Percentiles rank a stretch among this genome's conserved stretches.
phyloP scores from a whole-genome alignment of 371 early-diverging fungal genomes.

The Amoeboaphelidium protococcarum region DNA sequence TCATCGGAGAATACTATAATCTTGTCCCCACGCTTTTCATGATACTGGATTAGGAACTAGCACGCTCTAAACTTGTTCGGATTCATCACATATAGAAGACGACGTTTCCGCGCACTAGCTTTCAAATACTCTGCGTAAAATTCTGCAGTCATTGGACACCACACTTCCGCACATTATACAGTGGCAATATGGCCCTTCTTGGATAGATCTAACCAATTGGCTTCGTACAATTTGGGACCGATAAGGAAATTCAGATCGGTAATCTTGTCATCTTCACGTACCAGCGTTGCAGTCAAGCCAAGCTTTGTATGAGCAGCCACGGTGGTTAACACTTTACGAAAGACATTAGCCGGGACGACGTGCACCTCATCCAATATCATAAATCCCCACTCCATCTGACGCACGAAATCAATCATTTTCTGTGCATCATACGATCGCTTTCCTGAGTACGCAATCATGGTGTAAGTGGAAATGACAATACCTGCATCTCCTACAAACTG shows the following conservation, averaged over 20 bases:
- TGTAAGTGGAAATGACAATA: slow-evolving; percentile 90
- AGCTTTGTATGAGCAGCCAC: slow-evolving; percentile 94
- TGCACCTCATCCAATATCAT: slow-evolving; percentile 97
- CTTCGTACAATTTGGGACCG: slow-evolving; percentile 99
- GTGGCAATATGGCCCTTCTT: slow-evolving; percentile 94
- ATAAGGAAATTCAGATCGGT: slow-evolving; percentile 96
- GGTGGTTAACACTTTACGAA: slow-evolving; percentile 80
- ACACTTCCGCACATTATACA: slow-evolving; percentile 97
- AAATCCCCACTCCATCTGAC: slow-evolving; percentile 91
- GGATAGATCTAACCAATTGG: slow-evolving; percentile 98
- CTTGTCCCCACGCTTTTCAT: slow-evolving; percentile 92
- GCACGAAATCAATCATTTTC: slow-evolving; percentile 88
- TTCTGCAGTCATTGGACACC: slow-evolving; percentile 97
- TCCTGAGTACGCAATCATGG: slow-evolving; percentile 89
- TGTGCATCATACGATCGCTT: slow-evolving; percentile 87
- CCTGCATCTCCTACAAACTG: slow-evolving; percentile 58
- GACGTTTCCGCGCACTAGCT: slow-evolving; percentile 31
- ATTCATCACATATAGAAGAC: slow-evolving; percentile 88
- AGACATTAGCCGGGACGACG: slow-evolving; percentile 98
- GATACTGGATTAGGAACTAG: slow-evolving; percentile 86
- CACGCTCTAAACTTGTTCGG: slow-evolving; percentile 95
- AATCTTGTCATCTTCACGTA: slow-evolving; percentile 99
- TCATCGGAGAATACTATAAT: slow-evolving; percentile 99
- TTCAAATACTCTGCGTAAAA: slow-evolving; percentile 86
- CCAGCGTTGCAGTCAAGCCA: slow-evolving; percentile 96